Evolutionary conservation across 2,329 filamentous ascomycete genomes (phyloP).

Genomic region (Chaetothyriales sp.): DNA sequence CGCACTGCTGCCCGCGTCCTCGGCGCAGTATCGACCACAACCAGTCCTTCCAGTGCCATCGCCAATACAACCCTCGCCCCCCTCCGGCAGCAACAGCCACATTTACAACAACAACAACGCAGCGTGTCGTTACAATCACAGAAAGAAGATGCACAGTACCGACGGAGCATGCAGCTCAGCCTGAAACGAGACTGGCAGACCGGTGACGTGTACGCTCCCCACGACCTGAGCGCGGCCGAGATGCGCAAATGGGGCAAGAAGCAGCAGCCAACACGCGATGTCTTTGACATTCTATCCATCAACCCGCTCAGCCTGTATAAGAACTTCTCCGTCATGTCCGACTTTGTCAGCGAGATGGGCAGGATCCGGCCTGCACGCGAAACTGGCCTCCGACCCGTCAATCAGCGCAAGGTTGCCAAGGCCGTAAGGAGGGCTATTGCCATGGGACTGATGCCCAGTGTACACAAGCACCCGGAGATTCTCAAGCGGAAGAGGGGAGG

Average conservation of each 20-base stretch:
- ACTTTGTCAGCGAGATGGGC: conserved; percentile 73
- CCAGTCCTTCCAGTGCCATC: neutral
- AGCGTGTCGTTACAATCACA: neutral
- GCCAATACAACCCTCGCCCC: too few relatives aligned
- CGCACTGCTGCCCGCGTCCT: neutral
- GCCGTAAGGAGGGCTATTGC: conserved; percentile 79
- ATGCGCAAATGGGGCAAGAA: conserved; percentile 62
- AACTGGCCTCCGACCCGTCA: conserved; percentile 70
- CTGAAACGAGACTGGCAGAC: conserved; percentile 47
- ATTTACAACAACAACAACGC: neutral
- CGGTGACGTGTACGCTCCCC: conserved; percentile 82
- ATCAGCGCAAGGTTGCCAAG: conserved; percentile 87
- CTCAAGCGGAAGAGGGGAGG: conserved; percentile 30
- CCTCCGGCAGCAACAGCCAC: neutral
- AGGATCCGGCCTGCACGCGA: conserved; percentile 62
- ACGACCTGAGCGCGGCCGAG: conserved; percentile 66
- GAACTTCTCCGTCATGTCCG: conserved; percentile 86
- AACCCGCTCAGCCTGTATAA: conserved; percentile 77
- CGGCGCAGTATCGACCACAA: neutral
- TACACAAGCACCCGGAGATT: conserved; percentile 77
- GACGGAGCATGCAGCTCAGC: neutral
- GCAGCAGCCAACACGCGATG: conserved; percentile 45
- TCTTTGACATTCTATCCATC: conserved; percentile 64
- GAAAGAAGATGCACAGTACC: neutral
- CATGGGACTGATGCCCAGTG: conserved; percentile 78